Percentiles rank a stretch among this genome's conserved stretches.
These are phyloP conservation scores for Exsudoporus frostii DNA, from an alignment of 768 basidiomycete genomes.

Conservation along the genomic window DNA sequence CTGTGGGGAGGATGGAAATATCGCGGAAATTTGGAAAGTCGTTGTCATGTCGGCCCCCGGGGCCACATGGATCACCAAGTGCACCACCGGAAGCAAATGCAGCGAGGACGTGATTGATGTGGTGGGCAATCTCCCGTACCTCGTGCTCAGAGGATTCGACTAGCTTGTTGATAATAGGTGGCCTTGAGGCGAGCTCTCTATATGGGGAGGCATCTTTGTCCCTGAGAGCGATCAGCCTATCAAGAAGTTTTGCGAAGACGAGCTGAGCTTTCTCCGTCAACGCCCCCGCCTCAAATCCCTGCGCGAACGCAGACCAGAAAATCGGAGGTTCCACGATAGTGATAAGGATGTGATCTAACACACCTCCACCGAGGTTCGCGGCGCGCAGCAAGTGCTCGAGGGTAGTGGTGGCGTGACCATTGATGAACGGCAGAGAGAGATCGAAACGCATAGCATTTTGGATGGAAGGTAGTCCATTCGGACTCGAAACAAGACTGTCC, in stretches of 20 bases:
- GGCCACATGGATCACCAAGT: conserved; percentile 26
- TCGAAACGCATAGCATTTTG: conserved; percentile 43
- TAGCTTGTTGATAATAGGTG: conserved; percentile 25
- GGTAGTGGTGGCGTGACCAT: conserved; percentile 37
- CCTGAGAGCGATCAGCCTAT: conserved; percentile 43
- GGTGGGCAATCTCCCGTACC: conserved; percentile 36
- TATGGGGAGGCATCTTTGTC: conserved; percentile 34
- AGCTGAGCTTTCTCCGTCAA: conserved; percentile 36
- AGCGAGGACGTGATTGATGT: conserved; percentile 40
- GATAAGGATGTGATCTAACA: conserved; percentile 41
- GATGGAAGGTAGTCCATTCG: conserved; percentile 37
- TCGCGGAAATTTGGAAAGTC: conserved; percentile 58
- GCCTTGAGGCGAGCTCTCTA: conserved; percentile 37
- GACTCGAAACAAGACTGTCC: conserved; percentile 34
- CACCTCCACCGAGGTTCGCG: conserved; percentile 40
- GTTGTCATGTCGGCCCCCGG: conserved; percentile 72
- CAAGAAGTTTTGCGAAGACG: conserved; percentile 48
- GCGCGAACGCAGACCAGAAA: conserved; percentile 43
- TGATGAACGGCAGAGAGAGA: conserved; percentile 39
- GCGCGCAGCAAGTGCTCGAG: conserved; percentile 41
- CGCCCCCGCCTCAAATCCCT: conserved; percentile 31
- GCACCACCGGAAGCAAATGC: conserved; percentile 25
- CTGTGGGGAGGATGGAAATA: conserved; percentile 62
- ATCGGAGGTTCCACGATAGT: conserved; percentile 49
- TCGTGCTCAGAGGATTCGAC: conserved; percentile 25